Percentiles rank a stretch among this genome's conserved stretches.
These are phyloP conservation scores for Platanthera zijinensis DNA, from an alignment of 106 monocot species.

Conservation along the genomic window DNA sequence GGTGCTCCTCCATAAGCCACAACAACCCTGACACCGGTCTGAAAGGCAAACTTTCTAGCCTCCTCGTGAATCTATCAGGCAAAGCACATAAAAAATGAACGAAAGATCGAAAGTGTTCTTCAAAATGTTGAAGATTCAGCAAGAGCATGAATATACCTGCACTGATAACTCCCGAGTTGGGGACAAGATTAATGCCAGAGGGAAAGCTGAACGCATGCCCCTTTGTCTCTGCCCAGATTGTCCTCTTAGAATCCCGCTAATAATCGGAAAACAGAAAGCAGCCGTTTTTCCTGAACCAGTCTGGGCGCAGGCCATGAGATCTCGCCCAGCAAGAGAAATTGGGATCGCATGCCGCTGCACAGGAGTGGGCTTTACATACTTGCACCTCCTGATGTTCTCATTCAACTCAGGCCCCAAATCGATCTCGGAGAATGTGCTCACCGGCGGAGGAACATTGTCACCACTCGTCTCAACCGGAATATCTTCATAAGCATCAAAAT, in stretches of 20 bases:
- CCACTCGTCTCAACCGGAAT: constrained; percentile 72
- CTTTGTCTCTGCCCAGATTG: constrained; percentile 32
- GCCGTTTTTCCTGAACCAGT: constrained; percentile 79
- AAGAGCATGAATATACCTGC: constrained; percentile 26
- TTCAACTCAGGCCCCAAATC: constrained; percentile 60
- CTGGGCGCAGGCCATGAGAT: constrained; percentile 81
- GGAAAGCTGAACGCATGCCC: constrained; percentile 41
- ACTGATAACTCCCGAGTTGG: constrained; percentile 65
- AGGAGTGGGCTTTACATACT: constrained; percentile 71
- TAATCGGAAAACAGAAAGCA: constrained; percentile 78
- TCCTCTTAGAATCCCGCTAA: constrained; percentile 56
- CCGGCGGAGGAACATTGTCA: constrained; percentile 43
- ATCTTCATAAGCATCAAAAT: constrained; percentile 77
- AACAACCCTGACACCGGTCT: constrained; percentile 55
- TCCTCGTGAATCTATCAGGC: constrained; percentile 43
- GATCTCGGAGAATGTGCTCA: constrained; percentile 62
- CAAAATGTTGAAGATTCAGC: neutral
- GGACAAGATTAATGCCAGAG: constrained; percentile 55
- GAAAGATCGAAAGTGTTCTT: neutral
- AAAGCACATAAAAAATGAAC: neutral
- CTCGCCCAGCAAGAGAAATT: constrained; percentile 49
- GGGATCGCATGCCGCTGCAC: constrained; percentile 76
- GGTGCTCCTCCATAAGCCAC: constrained; percentile 60
- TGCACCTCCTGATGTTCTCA: constrained; percentile 71
- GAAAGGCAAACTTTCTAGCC: constrained; percentile 53